Base-by-base conservation (phyloP, 2,329 filamentous ascomycete species). In the Fusarium pininemorale region DNA sequence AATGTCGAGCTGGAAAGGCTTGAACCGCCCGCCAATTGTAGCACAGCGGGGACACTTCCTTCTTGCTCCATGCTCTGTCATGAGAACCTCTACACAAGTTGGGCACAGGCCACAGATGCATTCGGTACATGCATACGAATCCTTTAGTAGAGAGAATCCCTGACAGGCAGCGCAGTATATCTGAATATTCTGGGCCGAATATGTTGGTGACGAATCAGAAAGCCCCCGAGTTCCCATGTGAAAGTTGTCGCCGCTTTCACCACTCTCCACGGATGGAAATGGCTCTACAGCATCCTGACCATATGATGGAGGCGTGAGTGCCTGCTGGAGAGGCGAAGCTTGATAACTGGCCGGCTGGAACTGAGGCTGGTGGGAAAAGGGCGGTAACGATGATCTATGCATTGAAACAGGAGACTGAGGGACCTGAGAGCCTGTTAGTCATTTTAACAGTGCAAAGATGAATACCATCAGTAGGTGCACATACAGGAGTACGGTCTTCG, bases 31-130 rank as follows among this genome's bases (percentile, higher is more conserved):
- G 62, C 93, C 93, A 72, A 95, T 92, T 44, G 92, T 94, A 63
- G 91, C 92, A 80, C 94, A 96, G 74, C 91, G 88, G 66, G 94
- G 93, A 84, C 94, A 96, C 80, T 93, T 93, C 78, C 92, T 89
- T 70, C 92, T 85, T 18, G 93, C 92, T 57, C 92, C 91, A 80
- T 94, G 92, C 80, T 94, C 93, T 76, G 89, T 90, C 83, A 94
- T 91, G 63, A 96, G 86, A 39, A 94, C 90, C 78, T 95, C 92
- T 66, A 98, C 94, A 79, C 96, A 98, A 67, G 94, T 91, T 73
- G 92, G 90, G 82, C 96, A 98, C 56, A 98, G 89, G 22, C 95
- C 96, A 81, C 94, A 97, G 73, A 98, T 97, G 82, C 96, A 98
- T 82, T 98, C 95, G 3, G 95, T 98, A 82, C 96, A 98, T 28